Conservation (phyloP, 805 yeast species). For the Sugiyamaella chiloensis region DNA sequence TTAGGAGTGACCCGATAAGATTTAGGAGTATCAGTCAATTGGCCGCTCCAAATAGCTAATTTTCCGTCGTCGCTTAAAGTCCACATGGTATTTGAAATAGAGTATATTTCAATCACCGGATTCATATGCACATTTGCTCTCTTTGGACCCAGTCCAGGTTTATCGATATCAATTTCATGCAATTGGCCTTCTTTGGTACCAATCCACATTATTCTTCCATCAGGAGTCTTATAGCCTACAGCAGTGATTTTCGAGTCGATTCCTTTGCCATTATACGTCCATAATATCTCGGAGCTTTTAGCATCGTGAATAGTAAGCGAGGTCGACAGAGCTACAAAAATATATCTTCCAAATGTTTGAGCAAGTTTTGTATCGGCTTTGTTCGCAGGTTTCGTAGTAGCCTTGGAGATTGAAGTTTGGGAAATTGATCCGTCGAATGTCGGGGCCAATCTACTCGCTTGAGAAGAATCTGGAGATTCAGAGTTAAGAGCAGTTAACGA, state of each 20-base stretch:
- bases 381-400: conserved; percentile 24
- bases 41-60: conserved; percentile 33
- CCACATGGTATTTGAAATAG: conserved; percentile 28
- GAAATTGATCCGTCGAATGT: conserved; percentile 24
- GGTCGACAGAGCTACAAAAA: conserved; percentile 20
- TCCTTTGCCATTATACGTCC: conserved; percentile 15
- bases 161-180: conserved; percentile 27
- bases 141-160: conserved; percentile 20
- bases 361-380: conserved; percentile 26
- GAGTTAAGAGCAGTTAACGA: not conserved
- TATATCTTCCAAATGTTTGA: conserved; percentile 24
- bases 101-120: conserved; percentile 22
- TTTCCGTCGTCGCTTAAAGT: conserved; percentile 39
- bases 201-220: conserved; percentile 27
- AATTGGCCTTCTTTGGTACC: conserved; percentile 37
- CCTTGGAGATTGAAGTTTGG: conserved; percentile 21
- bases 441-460: conserved; percentile 32
- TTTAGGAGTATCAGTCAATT: conserved; percentile 27
- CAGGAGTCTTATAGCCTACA: conserved; percentile 19
- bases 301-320: conserved; percentile 25
- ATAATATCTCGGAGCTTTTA: conserved; percentile 24
- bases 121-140: conserved; percentile 25
- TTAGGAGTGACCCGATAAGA: conserved; percentile 30
- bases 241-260: conserved; percentile 28
- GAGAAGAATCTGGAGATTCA: conserved; percentile 6